Percentiles rank a stretch among this genome's conserved stretches.
phyloP scores from a whole-genome alignment of 2,329 filamentous ascomycete species.

The Elsinoe fawcettii region DNA sequence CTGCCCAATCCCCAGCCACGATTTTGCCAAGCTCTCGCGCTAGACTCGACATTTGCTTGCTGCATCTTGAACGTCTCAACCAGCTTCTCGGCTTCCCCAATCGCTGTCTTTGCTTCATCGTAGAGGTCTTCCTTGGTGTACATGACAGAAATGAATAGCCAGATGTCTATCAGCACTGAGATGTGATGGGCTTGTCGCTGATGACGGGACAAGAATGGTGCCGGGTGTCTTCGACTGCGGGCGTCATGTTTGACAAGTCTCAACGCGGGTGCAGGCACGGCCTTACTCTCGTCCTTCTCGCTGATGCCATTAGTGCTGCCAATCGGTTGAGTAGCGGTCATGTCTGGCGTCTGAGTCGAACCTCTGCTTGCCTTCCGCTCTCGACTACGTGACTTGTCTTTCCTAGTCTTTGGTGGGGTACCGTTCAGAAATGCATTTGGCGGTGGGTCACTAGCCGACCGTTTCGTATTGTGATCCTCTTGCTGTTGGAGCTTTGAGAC shows the following conservation, averaged over 20 bases:
- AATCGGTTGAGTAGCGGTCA: background rate
- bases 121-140: constrained; percentile 75
- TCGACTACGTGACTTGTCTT: background rate
- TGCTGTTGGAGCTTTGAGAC: background rate
- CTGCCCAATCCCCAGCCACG: constrained; percentile 72
- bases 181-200: constrained; percentile 50
- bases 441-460: constrained; percentile 12
- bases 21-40: constrained; percentile 53
- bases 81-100: constrained; percentile 72
- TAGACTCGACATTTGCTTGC: constrained; percentile 50
- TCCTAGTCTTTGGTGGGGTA: background rate
- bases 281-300: constrained; percentile 6
- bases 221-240: background rate
- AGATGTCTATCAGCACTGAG: constrained; percentile 64
- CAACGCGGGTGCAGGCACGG: background rate
- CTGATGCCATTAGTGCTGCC: background rate
- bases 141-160: constrained; percentile 82
- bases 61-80: constrained; percentile 64
- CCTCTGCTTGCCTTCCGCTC: background rate
- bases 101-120: constrained; percentile 71
- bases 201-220: background rate
- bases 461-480: background rate
- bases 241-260: background rate
- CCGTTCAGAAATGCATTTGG: background rate
- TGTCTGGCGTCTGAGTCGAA: background rate